Percentiles rank a stretch among this genome's conserved stretches.
phyloP scores from a whole-genome alignment of 73 alveolate genomes.

The Chromera velia region DNA sequence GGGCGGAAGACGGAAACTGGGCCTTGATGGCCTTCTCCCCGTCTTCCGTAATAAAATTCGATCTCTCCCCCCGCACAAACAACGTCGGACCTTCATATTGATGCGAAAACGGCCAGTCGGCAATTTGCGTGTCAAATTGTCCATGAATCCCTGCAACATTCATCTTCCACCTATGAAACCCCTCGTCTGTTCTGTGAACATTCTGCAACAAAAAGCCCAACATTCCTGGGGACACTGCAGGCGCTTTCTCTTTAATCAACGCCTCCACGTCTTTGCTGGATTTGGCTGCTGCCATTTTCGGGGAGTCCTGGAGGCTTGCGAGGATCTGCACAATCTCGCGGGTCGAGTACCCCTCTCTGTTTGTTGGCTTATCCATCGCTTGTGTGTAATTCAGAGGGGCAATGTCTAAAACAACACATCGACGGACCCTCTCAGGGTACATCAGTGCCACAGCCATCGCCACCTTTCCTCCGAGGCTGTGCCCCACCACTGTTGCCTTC shows the following conservation, averaged over 20 bases:
- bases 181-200: neutral
- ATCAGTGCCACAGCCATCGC: conserved; percentile 50
- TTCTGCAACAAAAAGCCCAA: neutral
- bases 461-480: conserved; percentile 51
- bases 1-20: no score
- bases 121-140: no score
- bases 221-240: neutral
- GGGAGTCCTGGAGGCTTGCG: neutral
- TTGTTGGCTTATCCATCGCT: neutral
- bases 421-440: conserved; percentile 54
- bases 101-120: no score
- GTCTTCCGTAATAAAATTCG: no score
- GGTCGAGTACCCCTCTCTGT: neutral
- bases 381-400: conserved; percentile 42
- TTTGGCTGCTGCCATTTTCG: neutral
- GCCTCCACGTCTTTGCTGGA: neutral
- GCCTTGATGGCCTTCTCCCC: no score
- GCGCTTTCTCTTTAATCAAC: neutral
- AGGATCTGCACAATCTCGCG: neutral
- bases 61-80: no score
- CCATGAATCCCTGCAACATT: no score
- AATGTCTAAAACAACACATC: conserved; percentile 40
- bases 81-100: no score
- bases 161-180: neutral
- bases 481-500: conserved; percentile 52